These are phyloP conservation scores for Mucor circinelloides DNA, from an alignment of 371 early-diverging fungal genomes.

Conservation along the genomic window DNA sequence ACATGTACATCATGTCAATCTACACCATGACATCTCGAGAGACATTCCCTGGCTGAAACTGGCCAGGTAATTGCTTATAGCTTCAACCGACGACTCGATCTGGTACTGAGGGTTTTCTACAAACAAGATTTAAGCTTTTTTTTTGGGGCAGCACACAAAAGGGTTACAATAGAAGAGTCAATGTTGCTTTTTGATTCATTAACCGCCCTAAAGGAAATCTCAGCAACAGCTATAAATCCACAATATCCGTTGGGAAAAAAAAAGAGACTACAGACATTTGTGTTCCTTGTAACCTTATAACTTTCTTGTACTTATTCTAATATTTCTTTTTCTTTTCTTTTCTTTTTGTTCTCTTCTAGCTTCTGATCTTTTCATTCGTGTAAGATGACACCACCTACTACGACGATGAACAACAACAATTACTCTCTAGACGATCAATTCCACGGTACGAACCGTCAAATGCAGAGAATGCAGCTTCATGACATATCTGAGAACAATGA, in stretches of 20 bases:
- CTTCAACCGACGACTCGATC: not conserved
- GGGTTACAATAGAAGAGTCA: not conserved
- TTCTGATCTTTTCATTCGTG: not conserved
- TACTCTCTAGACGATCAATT: not conserved
- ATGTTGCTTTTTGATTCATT: not conserved
- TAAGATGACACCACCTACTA: not conserved
- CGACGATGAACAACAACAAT: not conserved
- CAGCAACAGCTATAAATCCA: not conserved
- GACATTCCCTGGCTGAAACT: not conserved
- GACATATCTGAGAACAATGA: constrained; percentile 14
- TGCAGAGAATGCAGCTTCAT: constrained; percentile 19
- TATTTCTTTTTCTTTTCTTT: not conserved
- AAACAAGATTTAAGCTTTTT: not conserved
- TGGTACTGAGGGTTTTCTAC: not conserved
- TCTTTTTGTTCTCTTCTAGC: not conserved
- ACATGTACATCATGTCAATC: not conserved
- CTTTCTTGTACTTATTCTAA: not conserved
- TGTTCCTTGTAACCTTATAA: not conserved
- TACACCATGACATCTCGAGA: not conserved
- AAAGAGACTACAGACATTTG: not conserved
- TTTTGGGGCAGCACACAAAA: not conserved
- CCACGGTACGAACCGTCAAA: not conserved
- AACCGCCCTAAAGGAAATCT: not conserved
- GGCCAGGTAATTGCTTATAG: not conserved
- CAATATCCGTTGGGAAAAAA: constrained; percentile 3